Evolutionary conservation across 2,329 filamentous ascomycete species (phyloP), one percentile per base, ranked within the genome.

Genomic region (Botrytis deweyae): DNA sequence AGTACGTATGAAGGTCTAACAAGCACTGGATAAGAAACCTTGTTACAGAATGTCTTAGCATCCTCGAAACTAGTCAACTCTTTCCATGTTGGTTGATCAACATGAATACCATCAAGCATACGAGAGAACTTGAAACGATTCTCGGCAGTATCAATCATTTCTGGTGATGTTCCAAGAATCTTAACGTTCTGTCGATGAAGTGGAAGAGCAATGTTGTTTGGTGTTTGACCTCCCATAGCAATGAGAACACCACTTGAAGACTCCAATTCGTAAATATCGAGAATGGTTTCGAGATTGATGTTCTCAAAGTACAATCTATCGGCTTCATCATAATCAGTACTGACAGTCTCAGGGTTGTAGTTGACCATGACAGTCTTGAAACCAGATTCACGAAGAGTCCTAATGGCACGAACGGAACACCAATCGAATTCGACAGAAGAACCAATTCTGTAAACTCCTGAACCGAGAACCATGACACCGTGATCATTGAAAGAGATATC

Each of bases 301-400:
- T 99, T 96, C 79, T 98, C 96, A 77, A 99, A 99, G 85, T 98
- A 99, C 10, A 99, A 89, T 80, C 90, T 94, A 80, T 98, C 95
- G 14, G 94, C 93, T 16, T 89, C 90, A 79, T 99, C 96, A 81
- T 92, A 95, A 83, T 98, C 96, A 0, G 95, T 98, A 72, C 82
- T 86, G 74, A 89, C 89, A 0, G 94, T 97, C 80, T 97, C 93
- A 0, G 79, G 78, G 49, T 80, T 80, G 36, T 79, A 79, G 42
- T 98, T 98, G 81, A 99, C 96, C 93, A 98, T 97, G 74, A 97
- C 90, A 49, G 96, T 98, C 90, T 98, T 98, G 87, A 97, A 92
- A 78, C 94, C 95, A 87, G 97, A 93, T 75, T 91, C 87, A 79
- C 91, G 90, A 76, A 98, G 88, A 62, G 94, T 93, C 76, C 93